Conservation (phyloP, 176 grass and related monocot species). For the Zoysia pacifica region DNA sequence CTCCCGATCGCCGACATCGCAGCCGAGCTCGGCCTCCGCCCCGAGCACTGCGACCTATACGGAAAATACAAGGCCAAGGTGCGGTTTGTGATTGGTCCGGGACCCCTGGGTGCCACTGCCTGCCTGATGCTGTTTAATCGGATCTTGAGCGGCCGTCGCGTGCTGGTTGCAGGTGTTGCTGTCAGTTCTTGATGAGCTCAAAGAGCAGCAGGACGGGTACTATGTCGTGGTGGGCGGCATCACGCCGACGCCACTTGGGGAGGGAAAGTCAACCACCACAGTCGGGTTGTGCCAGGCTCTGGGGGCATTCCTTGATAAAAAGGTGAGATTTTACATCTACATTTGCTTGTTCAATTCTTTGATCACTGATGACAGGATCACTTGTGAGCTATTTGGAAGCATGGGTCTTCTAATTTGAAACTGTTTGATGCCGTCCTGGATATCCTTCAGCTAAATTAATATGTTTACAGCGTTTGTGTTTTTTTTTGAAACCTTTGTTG, state of each 20-base stretch:
- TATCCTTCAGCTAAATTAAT: too few species aligned
- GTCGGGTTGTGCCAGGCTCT: constrained; percentile 91
- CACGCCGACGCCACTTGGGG: constrained; percentile 87
- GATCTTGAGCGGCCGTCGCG: not conserved
- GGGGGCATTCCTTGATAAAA: constrained; percentile 92
- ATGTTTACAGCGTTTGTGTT: too few species aligned
- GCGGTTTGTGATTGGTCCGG: constrained; percentile 3
- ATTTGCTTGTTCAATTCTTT: not conserved
- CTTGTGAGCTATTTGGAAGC: not conserved
- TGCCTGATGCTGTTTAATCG: constrained; percentile 10
- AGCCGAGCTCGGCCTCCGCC: constrained; percentile 60
- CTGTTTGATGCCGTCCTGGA: not conserved
- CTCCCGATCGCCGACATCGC: constrained; percentile 77
- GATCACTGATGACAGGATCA: not conserved
- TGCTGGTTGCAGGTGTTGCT: constrained; percentile 62
- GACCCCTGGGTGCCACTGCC: not conserved
- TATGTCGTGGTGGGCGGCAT: constrained; percentile 96
- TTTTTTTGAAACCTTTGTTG: too few species aligned
- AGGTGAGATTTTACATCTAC: constrained; percentile 40
- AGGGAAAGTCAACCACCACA: constrained; percentile 94
- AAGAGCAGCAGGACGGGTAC: constrained; percentile 77
- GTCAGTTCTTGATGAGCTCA: constrained; percentile 61
- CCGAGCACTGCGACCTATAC: constrained; percentile 89
- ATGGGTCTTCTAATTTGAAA: not conserved
- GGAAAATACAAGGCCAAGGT: constrained; percentile 99